Evolutionary conservation across 169 alveolate genomes (phyloP), one percentile per base, ranked within the genome.

Genomic region (Plasmodium gonderi): DNA sequence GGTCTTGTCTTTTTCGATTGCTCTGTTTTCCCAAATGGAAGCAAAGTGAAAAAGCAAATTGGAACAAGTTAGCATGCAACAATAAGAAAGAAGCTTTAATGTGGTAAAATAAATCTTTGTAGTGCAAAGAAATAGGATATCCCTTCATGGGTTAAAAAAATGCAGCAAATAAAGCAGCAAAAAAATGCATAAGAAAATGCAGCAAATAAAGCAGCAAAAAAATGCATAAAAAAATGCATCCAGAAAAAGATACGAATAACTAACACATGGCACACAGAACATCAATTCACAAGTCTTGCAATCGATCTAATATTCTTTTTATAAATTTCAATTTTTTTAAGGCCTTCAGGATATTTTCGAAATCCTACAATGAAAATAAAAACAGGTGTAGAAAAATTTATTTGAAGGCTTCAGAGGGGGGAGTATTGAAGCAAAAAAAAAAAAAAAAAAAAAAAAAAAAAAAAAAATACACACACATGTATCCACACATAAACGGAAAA

Each of bases 251-350:
- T 8, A 31, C 8, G 1, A 68, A 3, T 0, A 1, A 1, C 31
- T 23, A 68, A 9, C 3, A 9, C 23, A 0, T 17, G n/a, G 64
- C 31, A 1, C 8, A 3, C 31, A 3, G 69, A 8, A 2, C 29
- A 11, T n/a, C 1, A 1, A 26, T 20, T 74, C 51, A 85, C 17
- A 85, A 23, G 79, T 85, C 44, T 75, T 85, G 77, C 12, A 85
- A 47, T n/a, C 92, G 51, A 20, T 85, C 92, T 36, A 85, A 47
- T 14, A 85, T 60, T 74, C 69, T 85, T 67, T 74, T 85, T 85
- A 85, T 85, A 67, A 85, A 85, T 67, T 85, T 85, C 68, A 85
- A 85, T 38, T 74, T 85, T 74, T 85, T 85, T 60, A 85, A 67
- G 45, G 85, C 67, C 77, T 49, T 85, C 49, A 85, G 14, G 23